These are phyloP conservation scores for Hevea brasiliensis DNA, from an alignment of 345 rosid genomes.

Conservation along the genomic window DNA sequence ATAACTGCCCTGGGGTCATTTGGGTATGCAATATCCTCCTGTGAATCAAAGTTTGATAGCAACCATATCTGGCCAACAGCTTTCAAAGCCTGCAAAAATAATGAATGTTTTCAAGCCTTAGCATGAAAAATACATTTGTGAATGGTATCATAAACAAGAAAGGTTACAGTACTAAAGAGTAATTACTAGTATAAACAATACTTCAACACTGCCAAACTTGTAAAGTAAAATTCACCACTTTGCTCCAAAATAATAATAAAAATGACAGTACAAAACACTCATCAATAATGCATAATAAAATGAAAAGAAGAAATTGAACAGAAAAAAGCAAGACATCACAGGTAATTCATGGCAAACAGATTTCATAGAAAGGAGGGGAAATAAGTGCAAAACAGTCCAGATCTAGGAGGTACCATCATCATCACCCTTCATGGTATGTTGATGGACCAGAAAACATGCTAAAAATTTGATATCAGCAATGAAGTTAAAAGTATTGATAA, in stretches of 20 bases:
- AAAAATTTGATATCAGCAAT: too few relatives aligned
- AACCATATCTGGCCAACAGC: slow-evolving; percentile 66
- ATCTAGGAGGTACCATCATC: too few relatives aligned
- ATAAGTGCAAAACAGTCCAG: too few relatives aligned
- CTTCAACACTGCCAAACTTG: background rate
- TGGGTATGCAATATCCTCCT: slow-evolving; percentile 78
- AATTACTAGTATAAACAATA: too few relatives aligned
- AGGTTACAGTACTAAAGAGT: too few relatives aligned
- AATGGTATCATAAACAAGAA: background rate
- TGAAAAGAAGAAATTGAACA: too few relatives aligned
- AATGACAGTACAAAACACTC: background rate
- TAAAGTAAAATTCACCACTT: background rate
- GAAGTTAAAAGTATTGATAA: too few relatives aligned
- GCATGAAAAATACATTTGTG: background rate
- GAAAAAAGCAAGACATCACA: too few relatives aligned
- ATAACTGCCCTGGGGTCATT: slow-evolving; percentile 67
- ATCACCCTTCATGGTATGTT: too few relatives aligned
- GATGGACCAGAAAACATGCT: background rate
- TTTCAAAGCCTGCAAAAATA: slow-evolving; percentile 53
- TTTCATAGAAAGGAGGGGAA: too few relatives aligned
- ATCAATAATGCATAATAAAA: background rate
- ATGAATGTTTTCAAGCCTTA: background rate
- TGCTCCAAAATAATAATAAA: too few relatives aligned
- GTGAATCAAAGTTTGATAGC: slow-evolving; percentile 64
- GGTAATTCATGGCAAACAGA: too few relatives aligned